Conservation (phyloP, 1,284 basidiomycete species). For the Schizophyllum commune region DNA sequence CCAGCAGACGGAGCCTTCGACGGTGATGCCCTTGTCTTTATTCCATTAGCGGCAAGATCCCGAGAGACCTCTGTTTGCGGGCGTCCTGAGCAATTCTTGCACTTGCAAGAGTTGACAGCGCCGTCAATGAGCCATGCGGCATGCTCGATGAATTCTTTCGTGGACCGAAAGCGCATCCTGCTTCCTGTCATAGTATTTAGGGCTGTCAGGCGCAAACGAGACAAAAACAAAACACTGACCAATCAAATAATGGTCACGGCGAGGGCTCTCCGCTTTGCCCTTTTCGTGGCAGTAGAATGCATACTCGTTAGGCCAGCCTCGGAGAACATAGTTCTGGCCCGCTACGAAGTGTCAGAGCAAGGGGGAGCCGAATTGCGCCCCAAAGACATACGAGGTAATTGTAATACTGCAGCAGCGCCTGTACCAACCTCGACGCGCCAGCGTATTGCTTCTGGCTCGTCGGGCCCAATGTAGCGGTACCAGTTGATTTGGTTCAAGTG, state of each 20-base stretch:
- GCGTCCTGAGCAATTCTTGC: slow-evolving; percentile 73
- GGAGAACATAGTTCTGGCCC: not conserved
- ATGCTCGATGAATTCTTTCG: slow-evolving; percentile 75
- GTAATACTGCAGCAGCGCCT: not conserved
- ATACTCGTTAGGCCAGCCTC: not conserved
- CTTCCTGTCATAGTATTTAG: slow-evolving; percentile 7
- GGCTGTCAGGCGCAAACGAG: not conserved
- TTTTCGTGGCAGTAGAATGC: not conserved
- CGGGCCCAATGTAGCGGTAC: not conserved
- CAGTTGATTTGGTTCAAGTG: slow-evolving; percentile 10
- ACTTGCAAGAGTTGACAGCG: slow-evolving; percentile 47
- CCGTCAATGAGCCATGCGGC: slow-evolving; percentile 70
- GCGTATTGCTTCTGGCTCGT: not conserved
- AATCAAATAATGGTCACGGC: not conserved
- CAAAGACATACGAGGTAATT: not conserved
- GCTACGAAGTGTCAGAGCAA: not conserved
- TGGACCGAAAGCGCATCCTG: slow-evolving; percentile 64
- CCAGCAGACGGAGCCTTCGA: slow-evolving; percentile 16
- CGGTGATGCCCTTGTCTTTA: slow-evolving; percentile 16
- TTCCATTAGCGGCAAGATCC: slow-evolving; percentile 39
- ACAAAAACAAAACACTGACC: not conserved
- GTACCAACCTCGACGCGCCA: not conserved
- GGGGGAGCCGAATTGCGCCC: not conserved
- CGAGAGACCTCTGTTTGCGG: slow-evolving; percentile 62
- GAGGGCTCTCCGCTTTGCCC: not conserved